Conservation (phyloP, 179 eudicot species). For the Camellia oleifera region DNA sequence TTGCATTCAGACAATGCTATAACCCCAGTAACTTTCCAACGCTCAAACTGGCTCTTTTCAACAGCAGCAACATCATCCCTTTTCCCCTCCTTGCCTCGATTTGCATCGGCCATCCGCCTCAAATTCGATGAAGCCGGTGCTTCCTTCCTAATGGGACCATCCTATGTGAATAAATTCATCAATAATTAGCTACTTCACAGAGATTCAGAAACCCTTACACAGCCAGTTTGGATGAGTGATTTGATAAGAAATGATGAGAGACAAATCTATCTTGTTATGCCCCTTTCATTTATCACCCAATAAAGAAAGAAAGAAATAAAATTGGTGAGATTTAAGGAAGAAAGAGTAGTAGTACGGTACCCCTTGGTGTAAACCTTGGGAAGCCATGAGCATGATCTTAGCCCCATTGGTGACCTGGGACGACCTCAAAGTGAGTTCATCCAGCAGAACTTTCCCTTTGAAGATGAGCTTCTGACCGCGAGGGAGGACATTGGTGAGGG, state of each 20-base stretch:
- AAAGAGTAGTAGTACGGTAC: constrained; percentile 28
- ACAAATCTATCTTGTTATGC: neutral
- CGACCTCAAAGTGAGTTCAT: constrained; percentile 55
- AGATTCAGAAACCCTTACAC: neutral
- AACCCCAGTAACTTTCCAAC: constrained; percentile 80
- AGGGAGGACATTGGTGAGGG: constrained; percentile 84
- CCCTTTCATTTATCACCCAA: too few species aligned
- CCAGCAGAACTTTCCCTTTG: constrained; percentile 71
- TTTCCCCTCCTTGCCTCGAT: constrained; percentile 16
- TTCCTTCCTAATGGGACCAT: constrained; percentile 69
- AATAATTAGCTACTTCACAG: neutral
- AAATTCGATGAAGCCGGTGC: constrained; percentile 37
- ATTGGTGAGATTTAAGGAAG: too few species aligned
- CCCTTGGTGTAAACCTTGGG: constrained; percentile 93
- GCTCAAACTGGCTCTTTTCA: constrained; percentile 41
- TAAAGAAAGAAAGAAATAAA: too few species aligned
- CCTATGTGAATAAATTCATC: constrained; percentile 34
- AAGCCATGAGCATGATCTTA: constrained; percentile 88
- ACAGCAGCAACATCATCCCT: constrained; percentile 10
- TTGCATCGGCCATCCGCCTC: constrained; percentile 22
- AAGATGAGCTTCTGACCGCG: constrained; percentile 90
- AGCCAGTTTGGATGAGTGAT: neutral
- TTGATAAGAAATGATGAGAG: neutral
- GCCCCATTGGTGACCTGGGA: constrained; percentile 46
- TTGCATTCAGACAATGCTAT: constrained; percentile 54